Base-by-base conservation (phyloP, 805 yeast species). In the Lachancea fermentati region DNA sequence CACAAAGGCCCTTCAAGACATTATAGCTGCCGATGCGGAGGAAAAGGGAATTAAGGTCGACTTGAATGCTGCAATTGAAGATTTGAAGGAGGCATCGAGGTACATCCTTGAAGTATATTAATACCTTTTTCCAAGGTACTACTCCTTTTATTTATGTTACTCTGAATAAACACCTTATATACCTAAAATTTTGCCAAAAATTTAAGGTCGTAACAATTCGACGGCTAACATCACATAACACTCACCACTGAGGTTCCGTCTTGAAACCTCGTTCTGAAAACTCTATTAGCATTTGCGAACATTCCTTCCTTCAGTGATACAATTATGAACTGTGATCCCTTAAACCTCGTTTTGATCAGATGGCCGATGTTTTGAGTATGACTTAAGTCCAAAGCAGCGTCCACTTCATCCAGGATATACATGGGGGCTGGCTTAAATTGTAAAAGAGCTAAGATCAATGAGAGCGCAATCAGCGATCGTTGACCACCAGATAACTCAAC, bases 311-410 rank as follows among this genome's bases (percentile, higher is more conserved):
- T 93, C 66, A 93, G 76, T 19, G 96, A 86, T 16, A 93, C 98
- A 36, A 93, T 95, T 48, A 93, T 91, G 60, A 93, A 93, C 59
- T 93, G 99, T 2, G 97, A 85, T 1, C 95, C 96, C 62, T 85
- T 84, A 66, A 93, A 93, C 51, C 96, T 71, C 0, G 97, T 91
- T 65, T 91, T 93, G 62, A 93, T 93, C 59, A 93, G 71, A 56
- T 87, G 96, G 3, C 99, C 99, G 55, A 93, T 93, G 55, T 93
- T 93, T 62, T 93, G 97, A 1, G 99, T 93, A 59, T 93, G 99
- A 44, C 94, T 85, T 48, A 91, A 73, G 70, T 93, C 99, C 49
- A 93, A 72, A 1, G 99, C 99, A 1, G 99, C 98, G 67, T 93
- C 98, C 29, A 93, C 97, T 66, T 93, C 98, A 65, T 93, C 98